Conservation (phyloP, 2,329 filamentous ascomycete genomes). For the Albophoma yamanashiensis region DNA sequence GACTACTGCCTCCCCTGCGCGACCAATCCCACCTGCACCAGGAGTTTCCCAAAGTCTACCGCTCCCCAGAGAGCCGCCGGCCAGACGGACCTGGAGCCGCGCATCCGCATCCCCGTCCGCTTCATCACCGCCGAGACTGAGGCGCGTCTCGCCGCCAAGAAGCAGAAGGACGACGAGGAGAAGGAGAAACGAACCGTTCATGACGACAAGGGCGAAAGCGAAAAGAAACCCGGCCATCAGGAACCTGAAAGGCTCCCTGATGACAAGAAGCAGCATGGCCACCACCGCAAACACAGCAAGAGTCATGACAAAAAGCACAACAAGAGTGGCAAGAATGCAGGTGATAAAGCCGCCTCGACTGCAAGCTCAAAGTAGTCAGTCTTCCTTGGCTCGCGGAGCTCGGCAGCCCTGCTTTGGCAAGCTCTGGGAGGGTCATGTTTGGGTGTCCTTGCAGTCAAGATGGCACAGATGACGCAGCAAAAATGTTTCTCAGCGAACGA, state of each 20-base stretch:
- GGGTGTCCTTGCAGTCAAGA: not conserved
- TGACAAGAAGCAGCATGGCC: not conserved
- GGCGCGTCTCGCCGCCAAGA: not conserved
- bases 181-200: not conserved
- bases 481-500: not conserved
- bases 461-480: not conserved
- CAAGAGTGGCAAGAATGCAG: not conserved
- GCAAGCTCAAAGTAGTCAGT: not conserved
- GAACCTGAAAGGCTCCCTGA: not conserved
- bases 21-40: constrained; percentile 12
- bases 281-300: not conserved
- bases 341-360: not conserved
- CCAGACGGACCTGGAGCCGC: not conserved
- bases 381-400: not conserved
- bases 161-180: not conserved
- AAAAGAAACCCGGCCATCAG: not conserved
- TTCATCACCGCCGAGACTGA: not conserved
- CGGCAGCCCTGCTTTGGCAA: not conserved
- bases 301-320: not conserved
- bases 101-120: not conserved
- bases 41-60: not conserved
- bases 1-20: constrained; percentile 19
- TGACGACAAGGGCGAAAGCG: not conserved
- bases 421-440: not conserved
- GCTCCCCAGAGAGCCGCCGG: not conserved